Evolutionary conservation across 78 protist genomes (phyloP), one percentile per base, ranked within the genome.

Genomic region (Speleostelium caveatum): DNA sequence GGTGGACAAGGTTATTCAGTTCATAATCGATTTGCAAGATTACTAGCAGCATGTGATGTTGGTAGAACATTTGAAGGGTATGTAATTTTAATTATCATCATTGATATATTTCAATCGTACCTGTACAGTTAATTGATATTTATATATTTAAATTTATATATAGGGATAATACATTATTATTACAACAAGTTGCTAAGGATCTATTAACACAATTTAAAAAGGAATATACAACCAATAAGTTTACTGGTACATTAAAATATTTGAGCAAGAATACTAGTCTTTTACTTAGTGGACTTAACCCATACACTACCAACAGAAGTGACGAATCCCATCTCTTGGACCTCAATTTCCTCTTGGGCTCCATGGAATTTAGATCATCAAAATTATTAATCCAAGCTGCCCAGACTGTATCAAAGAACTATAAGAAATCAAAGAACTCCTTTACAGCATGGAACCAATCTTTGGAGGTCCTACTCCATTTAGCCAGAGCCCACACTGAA

Each of bases 1-100:
- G 98, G 98, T 39, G 98, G 98, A 38, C 96, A 95, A 36, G 98
- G 98, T 26, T 96, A 86, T 93, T 73, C 65, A 2, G 60, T 56
- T 4, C 42, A 68, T 33, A 60, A 86, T 22, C 69, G 94, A 33
- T 76, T 80, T 17, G 74, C 78, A 17, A 3, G 24, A 21, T 53
- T 87, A 0, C 12, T 66, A 17, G 49, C 78, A 12, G 4, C 76
- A 0, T 45, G 49, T 53, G 83, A 69, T 78, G 85, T 73, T 6
- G 72, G 69, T 39, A 42, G 71, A 42, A 87, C 94, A 12, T 77
- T 63, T 73, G 94, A 94, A 63, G 96, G 96, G n/a, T n/a, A n/a
- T n/a, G n/a, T n/a, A n/a, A n/a, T 45, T 45, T 45, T 28, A 28
- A 24, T 61, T 28, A 32, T 7, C n/a, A n/a, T n/a, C n/a, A n/a